A percentile compares a stretch with the other conserved stretches of the same genome.
Conservation (phyloP, 1,284 basidiomycete species). For the Sporisorium reilianum region DNA sequence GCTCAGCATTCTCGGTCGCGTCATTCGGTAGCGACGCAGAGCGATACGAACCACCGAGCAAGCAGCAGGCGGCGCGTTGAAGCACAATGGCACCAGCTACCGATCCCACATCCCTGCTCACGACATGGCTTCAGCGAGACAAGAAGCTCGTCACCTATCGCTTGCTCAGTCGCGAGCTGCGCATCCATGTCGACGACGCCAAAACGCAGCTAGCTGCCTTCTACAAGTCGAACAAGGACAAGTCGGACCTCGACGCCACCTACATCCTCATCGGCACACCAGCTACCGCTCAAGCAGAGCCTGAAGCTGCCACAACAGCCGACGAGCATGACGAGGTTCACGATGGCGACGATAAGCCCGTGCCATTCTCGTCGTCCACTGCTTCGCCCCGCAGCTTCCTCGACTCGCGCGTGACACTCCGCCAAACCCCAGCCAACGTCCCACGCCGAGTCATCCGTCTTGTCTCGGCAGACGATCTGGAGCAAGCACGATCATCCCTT, state of each 20-base stretch:
- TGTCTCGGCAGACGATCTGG: conserved; percentile 32
- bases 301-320: not conserved
- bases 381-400: conserved; percentile 26
- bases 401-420: conserved; percentile 17
- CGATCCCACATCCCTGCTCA: conserved; percentile 39
- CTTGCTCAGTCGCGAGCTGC: conserved; percentile 54
- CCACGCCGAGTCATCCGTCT: conserved; percentile 33
- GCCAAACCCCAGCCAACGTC: conserved; percentile 15
- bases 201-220: conserved; percentile 39
- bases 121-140: conserved; percentile 52
- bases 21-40: too few relatives aligned
- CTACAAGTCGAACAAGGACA: conserved; percentile 34
- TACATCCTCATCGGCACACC: conserved; percentile 41
- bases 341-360: conserved; percentile 13
- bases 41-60: not conserved
- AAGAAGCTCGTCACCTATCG: conserved; percentile 58
- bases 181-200: conserved; percentile 56
- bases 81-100: conserved; percentile 31
- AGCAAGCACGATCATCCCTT: conserved; percentile 27
- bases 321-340: conserved; percentile 2
- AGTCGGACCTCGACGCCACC: conserved; percentile 34
- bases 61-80: not conserved
- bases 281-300: conserved; percentile 5
- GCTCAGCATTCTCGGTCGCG: conserved; percentile 1
- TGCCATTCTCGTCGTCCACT: conserved; percentile 22